A percentile compares a stretch with the other conserved stretches of the same genome.
Conservation (phyloP, 169 alveolate species). For the Plasmodium reichenowi region DNA sequence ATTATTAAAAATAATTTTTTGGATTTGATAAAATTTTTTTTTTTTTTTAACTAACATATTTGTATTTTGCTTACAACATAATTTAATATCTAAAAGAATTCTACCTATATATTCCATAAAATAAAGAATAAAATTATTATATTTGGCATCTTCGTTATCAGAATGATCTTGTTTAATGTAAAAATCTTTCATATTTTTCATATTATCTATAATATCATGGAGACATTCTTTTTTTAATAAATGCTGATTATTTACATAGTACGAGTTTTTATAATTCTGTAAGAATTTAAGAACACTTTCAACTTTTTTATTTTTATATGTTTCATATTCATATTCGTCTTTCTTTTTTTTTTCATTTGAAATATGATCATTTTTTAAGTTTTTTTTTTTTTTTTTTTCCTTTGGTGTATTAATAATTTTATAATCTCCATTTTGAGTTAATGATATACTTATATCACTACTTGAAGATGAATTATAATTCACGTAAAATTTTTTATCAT, state of each 20-base stretch:
- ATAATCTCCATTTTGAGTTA: not conserved
- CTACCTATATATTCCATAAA: constrained; percentile 70
- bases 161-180: not conserved
- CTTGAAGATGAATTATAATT: constrained; percentile 21
- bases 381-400: not conserved
- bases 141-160: not conserved
- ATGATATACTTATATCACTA: constrained; percentile 23
- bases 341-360: constrained; percentile 5
- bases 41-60: constrained; percentile 19
- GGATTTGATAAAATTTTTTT: constrained; percentile 40
- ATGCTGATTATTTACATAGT: constrained; percentile 7
- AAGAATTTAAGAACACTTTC: constrained; percentile 25
- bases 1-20: constrained; percentile 67
- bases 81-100: constrained; percentile 60
- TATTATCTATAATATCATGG: constrained; percentile 1
- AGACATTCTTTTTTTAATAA: constrained; percentile 26
- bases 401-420: not conserved
- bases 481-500: constrained; percentile 57
- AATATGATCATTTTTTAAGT: not conserved
- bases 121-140: constrained; percentile 32
- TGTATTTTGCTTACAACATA: constrained; percentile 23
- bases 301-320: constrained; percentile 20
- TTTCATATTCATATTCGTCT: constrained; percentile 1
- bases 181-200: not conserved
- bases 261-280: constrained; percentile 3